Evolutionary conservation across 352 stramenopile genomes (phyloP).

Genomic region (Globisporangium rhizosaccharum): DNA sequence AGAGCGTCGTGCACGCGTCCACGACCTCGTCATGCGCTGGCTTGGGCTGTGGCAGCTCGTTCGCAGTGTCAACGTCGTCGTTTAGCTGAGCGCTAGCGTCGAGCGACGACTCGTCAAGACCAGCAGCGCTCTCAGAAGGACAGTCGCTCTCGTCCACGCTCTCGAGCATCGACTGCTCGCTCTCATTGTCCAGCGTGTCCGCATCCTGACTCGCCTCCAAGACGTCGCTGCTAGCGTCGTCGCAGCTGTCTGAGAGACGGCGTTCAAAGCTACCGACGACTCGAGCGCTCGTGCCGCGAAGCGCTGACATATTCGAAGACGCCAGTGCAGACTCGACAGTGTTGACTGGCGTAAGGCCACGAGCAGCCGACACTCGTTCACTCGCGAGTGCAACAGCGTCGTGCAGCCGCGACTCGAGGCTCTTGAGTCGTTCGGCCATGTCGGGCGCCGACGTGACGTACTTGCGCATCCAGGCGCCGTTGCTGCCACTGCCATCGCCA

Average conservation of each 20-base stretch:
- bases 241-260: not conserved
- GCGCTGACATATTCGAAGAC: not conserved
- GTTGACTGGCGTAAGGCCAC: too few species aligned
- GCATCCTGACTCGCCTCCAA: not conserved
- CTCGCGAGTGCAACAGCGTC: slow-evolving; percentile 16
- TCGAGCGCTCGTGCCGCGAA: not conserved
- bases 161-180: slow-evolving; percentile 22
- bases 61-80: not conserved
- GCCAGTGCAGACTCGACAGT: not conserved
- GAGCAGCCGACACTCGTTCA: not conserved
- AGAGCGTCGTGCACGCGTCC: not conserved
- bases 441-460: slow-evolving; percentile 45
- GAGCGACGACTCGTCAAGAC: slow-evolving; percentile 3
- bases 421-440: slow-evolving; percentile 38
- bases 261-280: not conserved
- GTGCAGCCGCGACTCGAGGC: slow-evolving; percentile 35
- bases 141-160: slow-evolving; percentile 14
- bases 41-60: not conserved
- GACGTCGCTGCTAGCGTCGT: not conserved
- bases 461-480: slow-evolving; percentile 30
- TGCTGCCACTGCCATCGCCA: not conserved
- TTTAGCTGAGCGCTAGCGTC: not conserved
- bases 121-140: slow-evolving; percentile 3
- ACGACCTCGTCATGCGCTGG: not conserved
- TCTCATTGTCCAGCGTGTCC: not conserved